Evolutionary conservation across 2,329 filamentous ascomycete genomes (phyloP), one percentile per base, ranked within the genome.

Genomic region (Phialophora chinensis): DNA sequence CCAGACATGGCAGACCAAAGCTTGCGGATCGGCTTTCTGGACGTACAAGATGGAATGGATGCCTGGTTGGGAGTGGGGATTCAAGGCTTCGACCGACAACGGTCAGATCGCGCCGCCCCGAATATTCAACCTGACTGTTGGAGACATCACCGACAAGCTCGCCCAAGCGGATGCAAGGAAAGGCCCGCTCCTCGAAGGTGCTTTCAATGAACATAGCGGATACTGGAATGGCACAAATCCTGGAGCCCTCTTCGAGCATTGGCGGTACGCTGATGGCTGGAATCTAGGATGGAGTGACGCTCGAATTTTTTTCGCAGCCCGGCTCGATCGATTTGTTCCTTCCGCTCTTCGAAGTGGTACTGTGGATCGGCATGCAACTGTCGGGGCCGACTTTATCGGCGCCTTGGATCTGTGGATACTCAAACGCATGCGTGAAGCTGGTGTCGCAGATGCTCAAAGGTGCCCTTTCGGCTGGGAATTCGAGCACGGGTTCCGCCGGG

Each of bases 21-120:
- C 83, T 14, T 83, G 82, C 2, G 86, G 86, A 1, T 79, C 79
- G 35, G 87, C 83, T 72, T 88, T 88, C 76, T 87, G 86, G 86
- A 87, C 86, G 0, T 84, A 80, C 72, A 85, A 85, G 62, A 87
- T 87, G 85, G 74, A 86, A 69, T 87, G 85, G 85, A 85, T 86
- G 81, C 81, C 82, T n/a, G 86, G 85, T 12, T 85, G 85, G 12
- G 85, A 86, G 74, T 88, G 86, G 86, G 85, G 85, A 0, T 87
- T 88, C 75, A 79, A 80, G 23, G 79, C 83, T 44, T 84, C 86
- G 75, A 80, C 78, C 8, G 80, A 83, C 25, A 79, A 78, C 25
- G 75, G 77, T 2, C 79, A 80, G 38, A 79, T 86, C 62, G 71
- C 73, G 0, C 70, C 80, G 1, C 80, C 85, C 42, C 61, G 70